phyloP scores from a whole-genome alignment of 768 basidiomycete genomes.

The Pulveroboletus sp. region DNA sequence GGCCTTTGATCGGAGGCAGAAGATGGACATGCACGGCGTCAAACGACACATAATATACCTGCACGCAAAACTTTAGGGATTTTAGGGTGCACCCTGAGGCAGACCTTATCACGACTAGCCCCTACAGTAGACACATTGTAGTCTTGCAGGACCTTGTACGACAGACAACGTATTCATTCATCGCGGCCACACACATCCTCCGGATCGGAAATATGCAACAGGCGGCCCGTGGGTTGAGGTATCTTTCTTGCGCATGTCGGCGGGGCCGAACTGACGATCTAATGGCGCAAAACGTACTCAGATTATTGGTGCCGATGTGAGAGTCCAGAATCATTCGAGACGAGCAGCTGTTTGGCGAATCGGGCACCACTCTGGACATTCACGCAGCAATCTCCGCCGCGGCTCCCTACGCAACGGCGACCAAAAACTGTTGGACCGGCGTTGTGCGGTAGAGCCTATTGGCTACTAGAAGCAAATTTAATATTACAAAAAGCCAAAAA shows the following conservation, averaged over 20 bases:
- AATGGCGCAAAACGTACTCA: not conserved
- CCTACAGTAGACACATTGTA: no score
- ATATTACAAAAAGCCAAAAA: conserved; percentile 11
- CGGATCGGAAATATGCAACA: conserved; percentile 17
- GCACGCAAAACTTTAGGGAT: conserved; percentile 20
- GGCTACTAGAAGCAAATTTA: no score
- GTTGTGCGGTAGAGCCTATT: conserved; percentile 8
- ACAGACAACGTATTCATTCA: no score
- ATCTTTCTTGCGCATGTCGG: not conserved
- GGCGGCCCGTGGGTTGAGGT: not conserved
- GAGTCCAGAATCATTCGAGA: conserved; percentile 5
- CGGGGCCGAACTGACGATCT: conserved; percentile 22
- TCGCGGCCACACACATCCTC: no score
- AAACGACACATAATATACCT: conserved; percentile 31
- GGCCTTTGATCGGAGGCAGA: conserved; percentile 25
- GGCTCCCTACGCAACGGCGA: conserved; percentile 14
- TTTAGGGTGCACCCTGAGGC: conserved; percentile 33
- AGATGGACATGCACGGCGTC: conserved; percentile 19
- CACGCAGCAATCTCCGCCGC: conserved; percentile 31
- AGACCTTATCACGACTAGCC: conserved; percentile 14
- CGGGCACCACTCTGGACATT: conserved; percentile 4
- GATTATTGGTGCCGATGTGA: conserved; percentile 13
- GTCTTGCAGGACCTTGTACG: no score
- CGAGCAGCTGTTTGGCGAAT: conserved; percentile 4
- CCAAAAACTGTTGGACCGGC: conserved; percentile 2